These are phyloP conservation scores for Coemansia linderi DNA, from an alignment of 371 early-diverging fungal species.

Conservation along the genomic window DNA sequence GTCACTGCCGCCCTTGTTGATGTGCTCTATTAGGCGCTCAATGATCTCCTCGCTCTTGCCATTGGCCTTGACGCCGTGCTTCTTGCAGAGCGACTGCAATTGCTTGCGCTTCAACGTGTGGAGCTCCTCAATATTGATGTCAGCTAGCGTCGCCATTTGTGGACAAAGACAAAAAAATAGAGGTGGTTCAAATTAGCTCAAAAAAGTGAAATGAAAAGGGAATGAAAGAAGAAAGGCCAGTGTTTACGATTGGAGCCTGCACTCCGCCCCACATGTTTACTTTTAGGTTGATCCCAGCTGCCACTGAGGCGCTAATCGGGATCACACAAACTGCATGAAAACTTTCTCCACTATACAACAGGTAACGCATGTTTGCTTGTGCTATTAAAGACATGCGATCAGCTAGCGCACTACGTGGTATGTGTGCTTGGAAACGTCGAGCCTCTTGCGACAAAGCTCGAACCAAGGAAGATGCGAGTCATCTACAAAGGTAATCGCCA, in stretches of 20 bases:
- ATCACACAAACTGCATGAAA: neutral
- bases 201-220: neutral
- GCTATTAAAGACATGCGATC: neutral
- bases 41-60: conserved; percentile 47
- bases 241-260: neutral
- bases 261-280: conserved; percentile 20
- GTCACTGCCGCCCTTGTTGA: conserved; percentile 5
- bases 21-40: conserved; percentile 19
- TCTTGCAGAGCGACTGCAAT: conserved; percentile 50
- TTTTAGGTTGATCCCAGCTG: conserved; percentile 2
- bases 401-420: conserved; percentile 28
- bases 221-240: neutral
- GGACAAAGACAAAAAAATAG: neutral
- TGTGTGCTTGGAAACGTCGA: conserved; percentile 21
- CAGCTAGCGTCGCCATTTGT: conserved; percentile 18
- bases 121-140: conserved; percentile 29
- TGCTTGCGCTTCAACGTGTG: conserved; percentile 44
- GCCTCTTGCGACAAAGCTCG: conserved; percentile 35
- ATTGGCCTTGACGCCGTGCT: conserved; percentile 47
- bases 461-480: conserved; percentile 48
- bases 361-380: neutral
- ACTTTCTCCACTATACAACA: no score
- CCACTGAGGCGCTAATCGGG: neutral
- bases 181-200: neutral
- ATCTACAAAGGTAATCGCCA: conserved; percentile 51